Conservation (phyloP, 306 rosid species). For the Carpinus viminea region DNA sequence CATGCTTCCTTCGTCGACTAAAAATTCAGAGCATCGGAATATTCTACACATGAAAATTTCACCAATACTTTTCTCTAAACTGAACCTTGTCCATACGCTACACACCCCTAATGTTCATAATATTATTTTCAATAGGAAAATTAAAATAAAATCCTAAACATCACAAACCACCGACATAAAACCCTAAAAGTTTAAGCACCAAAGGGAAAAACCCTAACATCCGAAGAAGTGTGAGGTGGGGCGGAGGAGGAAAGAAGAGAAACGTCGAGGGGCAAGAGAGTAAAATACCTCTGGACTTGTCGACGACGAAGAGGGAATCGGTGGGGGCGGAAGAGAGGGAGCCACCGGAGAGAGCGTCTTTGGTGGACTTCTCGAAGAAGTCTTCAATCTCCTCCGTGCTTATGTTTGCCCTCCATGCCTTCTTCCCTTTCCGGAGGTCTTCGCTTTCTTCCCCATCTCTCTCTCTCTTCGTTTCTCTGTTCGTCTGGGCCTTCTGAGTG, state of each 20-base stretch:
- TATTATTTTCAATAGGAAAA: background rate
- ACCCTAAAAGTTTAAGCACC: background rate
- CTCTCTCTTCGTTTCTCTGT: background rate
- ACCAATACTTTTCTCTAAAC: background rate
- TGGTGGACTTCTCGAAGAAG: conserved; percentile 69
- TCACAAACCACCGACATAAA: background rate
- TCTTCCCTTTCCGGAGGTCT: conserved; percentile 85
- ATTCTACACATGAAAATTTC: conserved; percentile 7
- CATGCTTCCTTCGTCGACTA: conserved; percentile 13
- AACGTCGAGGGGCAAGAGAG: background rate
- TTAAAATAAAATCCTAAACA: background rate
- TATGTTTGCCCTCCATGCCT: conserved; percentile 87
- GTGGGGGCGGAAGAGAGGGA: conserved; percentile 50
- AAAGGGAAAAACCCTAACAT: background rate
- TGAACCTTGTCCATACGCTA: background rate
- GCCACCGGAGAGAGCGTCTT: conserved; percentile 80
- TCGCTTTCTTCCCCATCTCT: conserved; percentile 78
- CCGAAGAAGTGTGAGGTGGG: background rate
- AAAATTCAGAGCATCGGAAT: conserved; percentile 30
- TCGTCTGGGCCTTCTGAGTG: background rate
- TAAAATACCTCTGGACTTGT: conserved; percentile 61
- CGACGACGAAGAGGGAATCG: conserved; percentile 65
- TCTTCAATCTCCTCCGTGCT: conserved; percentile 77
- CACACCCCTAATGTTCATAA: background rate
- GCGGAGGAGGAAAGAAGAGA: background rate